These are phyloP conservation scores for Ceratocystis alfenasii DNA, from an alignment of 2,329 filamentous ascomycete species.

Conservation along the genomic window DNA sequence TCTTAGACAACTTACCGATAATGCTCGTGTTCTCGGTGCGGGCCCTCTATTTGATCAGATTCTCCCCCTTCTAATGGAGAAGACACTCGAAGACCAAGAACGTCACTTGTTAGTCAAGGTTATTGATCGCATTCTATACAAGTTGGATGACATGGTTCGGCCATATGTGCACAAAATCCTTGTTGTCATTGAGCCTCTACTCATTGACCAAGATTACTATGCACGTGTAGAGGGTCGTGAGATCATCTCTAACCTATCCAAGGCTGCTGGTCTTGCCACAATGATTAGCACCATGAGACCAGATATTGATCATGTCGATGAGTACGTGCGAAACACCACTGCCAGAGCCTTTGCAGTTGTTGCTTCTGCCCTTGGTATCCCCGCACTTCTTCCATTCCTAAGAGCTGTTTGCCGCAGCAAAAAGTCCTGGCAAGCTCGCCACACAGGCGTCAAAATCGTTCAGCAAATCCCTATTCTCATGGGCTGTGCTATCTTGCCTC, in stretches of 20 bases:
- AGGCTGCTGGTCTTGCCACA: slow-evolving; percentile 88
- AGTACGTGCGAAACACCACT: slow-evolving; percentile 96
- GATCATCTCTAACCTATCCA: slow-evolving; percentile 95
- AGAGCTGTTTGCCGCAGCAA: slow-evolving; percentile 94
- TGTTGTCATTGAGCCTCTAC: slow-evolving; percentile 95
- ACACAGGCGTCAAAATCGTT: slow-evolving; percentile 97
- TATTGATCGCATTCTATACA: slow-evolving; percentile 96
- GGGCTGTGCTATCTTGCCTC: slow-evolving; percentile 91
- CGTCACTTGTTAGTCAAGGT: slow-evolving; percentile 97
- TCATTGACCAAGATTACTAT: slow-evolving; percentile 99
- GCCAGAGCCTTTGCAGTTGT: slow-evolving; percentile 95
- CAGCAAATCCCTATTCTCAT: slow-evolving; percentile 98
- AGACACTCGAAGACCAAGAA: slow-evolving; percentile 93
- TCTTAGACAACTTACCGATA: slow-evolving; percentile 91
- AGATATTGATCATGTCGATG: slow-evolving; percentile 95
- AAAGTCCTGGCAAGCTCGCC: slow-evolving; percentile 96
- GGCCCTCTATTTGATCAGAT: slow-evolving; percentile 95
- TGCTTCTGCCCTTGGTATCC: slow-evolving; percentile 89
- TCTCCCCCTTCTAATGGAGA: slow-evolving; percentile 92
- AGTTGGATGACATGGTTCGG: slow-evolving; percentile 89
- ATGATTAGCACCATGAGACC: slow-evolving; percentile 99
- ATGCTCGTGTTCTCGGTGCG: slow-evolving; percentile 89
- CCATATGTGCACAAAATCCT: slow-evolving; percentile 97
- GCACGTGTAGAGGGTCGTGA: slow-evolving; percentile 95
- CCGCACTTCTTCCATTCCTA: slow-evolving; percentile 85